These are phyloP conservation scores for Peniophora sp. DNA, from an alignment of 1,284 basidiomycete species.

Conservation along the genomic window DNA sequence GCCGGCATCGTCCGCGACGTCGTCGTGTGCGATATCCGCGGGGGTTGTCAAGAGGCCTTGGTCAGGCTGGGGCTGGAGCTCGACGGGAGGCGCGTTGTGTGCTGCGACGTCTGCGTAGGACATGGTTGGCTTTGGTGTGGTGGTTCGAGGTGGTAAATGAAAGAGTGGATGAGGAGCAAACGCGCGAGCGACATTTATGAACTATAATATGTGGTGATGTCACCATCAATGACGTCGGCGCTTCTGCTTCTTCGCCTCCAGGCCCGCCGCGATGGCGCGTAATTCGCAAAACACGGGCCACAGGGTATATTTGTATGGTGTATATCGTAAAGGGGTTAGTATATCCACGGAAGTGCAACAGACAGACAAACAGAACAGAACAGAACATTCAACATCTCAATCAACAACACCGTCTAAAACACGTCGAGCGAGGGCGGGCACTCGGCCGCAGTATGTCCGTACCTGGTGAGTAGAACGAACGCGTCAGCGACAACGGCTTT, in stretches of 20 bases:
- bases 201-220: background rate
- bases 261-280: background rate
- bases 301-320: background rate
- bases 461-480: slow-evolving; percentile 19
- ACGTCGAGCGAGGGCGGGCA: slow-evolving; percentile 79
- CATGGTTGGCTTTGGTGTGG: slow-evolving; percentile 30
- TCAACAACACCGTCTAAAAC: slow-evolving; percentile 35
- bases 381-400: background rate
- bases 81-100: slow-evolving; percentile 42
- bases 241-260: background rate
- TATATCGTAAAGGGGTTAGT: background rate
- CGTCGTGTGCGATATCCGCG: slow-evolving; percentile 14
- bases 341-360: background rate
- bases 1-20: slow-evolving; percentile 36
- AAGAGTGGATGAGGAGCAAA: background rate
- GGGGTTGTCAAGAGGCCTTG: slow-evolving; percentile 50
- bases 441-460: slow-evolving; percentile 60
- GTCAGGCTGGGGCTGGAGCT: slow-evolving; percentile 55
- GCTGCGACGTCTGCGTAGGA: slow-evolving; percentile 63
- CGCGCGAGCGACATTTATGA: background rate
- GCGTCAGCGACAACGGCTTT: too few relatives aligned
- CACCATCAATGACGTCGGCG: slow-evolving; percentile 4
- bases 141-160: background rate
- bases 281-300: slow-evolving; percentile 1
- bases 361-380: slow-evolving; percentile 2